Percentiles rank a stretch among this genome's conserved stretches.
Conservation (phyloP, 768 basidiomycete genomes). For the Hemileccinum rubropunctum region DNA sequence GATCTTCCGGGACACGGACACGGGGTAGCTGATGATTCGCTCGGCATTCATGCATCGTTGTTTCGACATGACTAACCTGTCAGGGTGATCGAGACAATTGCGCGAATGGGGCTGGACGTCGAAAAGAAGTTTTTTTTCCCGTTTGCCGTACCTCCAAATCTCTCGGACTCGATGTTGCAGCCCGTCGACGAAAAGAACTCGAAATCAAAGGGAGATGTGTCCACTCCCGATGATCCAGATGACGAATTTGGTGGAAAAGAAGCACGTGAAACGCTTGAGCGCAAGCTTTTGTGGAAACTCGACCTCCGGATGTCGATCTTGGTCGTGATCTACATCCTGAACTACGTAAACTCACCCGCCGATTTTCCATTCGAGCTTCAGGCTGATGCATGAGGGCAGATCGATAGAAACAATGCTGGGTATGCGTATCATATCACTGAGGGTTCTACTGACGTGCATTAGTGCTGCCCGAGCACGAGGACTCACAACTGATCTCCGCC, state of each 20-base stretch:
- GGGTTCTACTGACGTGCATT: slow-evolving; percentile 3
- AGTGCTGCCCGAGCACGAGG: slow-evolving; percentile 71
- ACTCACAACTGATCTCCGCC: slow-evolving; percentile 59
- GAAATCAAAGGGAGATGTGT: neutral
- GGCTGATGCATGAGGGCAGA: slow-evolving; percentile 31
- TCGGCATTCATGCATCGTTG: neutral
- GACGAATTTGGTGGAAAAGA: slow-evolving; percentile 50
- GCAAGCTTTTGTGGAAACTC: slow-evolving; percentile 51
- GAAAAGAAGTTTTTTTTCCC: neutral
- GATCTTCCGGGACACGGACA: no score
- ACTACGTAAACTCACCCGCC: slow-evolving; percentile 27
- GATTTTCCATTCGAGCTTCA: neutral
- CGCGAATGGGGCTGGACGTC: neutral
- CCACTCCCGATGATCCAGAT: slow-evolving; percentile 20
- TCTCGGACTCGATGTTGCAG: slow-evolving; percentile 1
- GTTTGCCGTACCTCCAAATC: slow-evolving; percentile 11
- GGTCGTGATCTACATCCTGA: slow-evolving; percentile 39
- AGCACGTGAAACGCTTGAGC: slow-evolving; percentile 46
- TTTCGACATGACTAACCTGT: neutral
- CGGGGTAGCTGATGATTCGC: neutral
- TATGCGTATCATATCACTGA: slow-evolving; percentile 26
- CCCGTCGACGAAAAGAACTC: slow-evolving; percentile 3
- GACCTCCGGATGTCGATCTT: slow-evolving; percentile 56
- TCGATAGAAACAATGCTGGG: slow-evolving; percentile 72
- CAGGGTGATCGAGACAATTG: neutral